Evolutionary conservation across 176 grass and related monocot species (phyloP).

Genomic region (Luzula sylvatica): DNA sequence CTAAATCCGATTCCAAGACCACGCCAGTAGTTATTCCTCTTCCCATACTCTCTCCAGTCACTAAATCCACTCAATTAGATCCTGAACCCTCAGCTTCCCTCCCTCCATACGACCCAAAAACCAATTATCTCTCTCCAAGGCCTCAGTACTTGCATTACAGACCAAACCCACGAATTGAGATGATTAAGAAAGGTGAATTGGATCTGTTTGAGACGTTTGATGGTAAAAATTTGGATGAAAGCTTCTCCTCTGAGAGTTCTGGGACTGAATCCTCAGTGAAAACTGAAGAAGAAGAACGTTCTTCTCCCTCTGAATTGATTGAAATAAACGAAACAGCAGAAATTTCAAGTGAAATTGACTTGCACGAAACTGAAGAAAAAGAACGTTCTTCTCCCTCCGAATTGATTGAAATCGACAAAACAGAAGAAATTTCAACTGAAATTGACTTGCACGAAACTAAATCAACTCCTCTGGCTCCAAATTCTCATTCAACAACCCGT

Average conservation of each 20-base stretch:
- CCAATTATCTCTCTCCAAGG: slow-evolving; percentile 79
- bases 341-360: background rate
- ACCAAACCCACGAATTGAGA: slow-evolving; percentile 50
- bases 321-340: no score
- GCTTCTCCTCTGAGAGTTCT: slow-evolving; percentile 48
- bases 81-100: slow-evolving; percentile 7
- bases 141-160: slow-evolving; percentile 80
- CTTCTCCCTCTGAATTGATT: background rate
- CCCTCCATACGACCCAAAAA: slow-evolving; percentile 72
- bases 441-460: background rate
- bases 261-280: slow-evolving; percentile 21
- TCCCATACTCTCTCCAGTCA: background rate
- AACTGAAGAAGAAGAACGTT: slow-evolving; percentile 25
- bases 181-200: slow-evolving; percentile 7
- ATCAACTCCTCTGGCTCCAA: no score
- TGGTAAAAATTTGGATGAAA: slow-evolving; percentile 37
- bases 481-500: background rate
- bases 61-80: slow-evolving; percentile 5
- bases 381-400: background rate
- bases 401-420: no score
- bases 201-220: slow-evolving; percentile 2
- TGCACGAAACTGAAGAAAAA: slow-evolving; percentile 18
- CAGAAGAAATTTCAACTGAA: background rate
- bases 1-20: background rate
- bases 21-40: background rate